Evolutionary conservation across 1,284 basidiomycete species (phyloP), one percentile per base, ranked within the genome.

Genomic region (Vanrija sp.): DNA sequence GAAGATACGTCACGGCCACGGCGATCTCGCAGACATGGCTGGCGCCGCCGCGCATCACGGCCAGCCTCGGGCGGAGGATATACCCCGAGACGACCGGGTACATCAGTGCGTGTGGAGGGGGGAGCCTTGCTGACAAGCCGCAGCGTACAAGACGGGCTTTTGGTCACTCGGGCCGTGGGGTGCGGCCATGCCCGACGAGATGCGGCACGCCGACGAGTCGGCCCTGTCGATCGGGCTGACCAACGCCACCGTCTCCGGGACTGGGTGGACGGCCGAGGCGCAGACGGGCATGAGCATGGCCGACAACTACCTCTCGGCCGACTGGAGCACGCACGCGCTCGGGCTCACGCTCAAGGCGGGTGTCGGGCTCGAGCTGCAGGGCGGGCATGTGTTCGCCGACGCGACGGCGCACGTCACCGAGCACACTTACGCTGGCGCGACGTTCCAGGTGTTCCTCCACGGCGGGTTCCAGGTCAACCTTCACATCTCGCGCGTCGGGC

Each of bases 261-360:
- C 68, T 1, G 75, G 72, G 2, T 76, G 75, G 75, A 76, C 76
- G 1, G 56, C 63, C 7, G 69, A 76, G 54, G 64, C 68, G 0
- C 66, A 66, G 23, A 68, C 69, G 0, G 75, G 74, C 4, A 44
- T 69, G 16, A 27, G 24, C n/a, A 0, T n/a, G 4, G 54, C 51
- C 6, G 67, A 64, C 18, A 69, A 64, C 9, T 61, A 63, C 35
- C 35, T 76, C 19, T 70, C 67, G 5, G 60, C 69, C 8, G 78
- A 79, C 54, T 81, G 74, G 6, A 69, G 65, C 31, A 73, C 70
- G n/a, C 61, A 76, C 4, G 54, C 79, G 0, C 70, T 72, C 8
- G 78, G 79, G 1, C 62, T 81, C 38, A 77, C 75, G 53, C 38
- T 80, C 47, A 76, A 77, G 41, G 47, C 77, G 3, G 80, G 79